These are phyloP conservation scores for Aspergillus coremiiformis DNA, from an alignment of 495 filamentous ascomycete genomes.

Conservation along the genomic window DNA sequence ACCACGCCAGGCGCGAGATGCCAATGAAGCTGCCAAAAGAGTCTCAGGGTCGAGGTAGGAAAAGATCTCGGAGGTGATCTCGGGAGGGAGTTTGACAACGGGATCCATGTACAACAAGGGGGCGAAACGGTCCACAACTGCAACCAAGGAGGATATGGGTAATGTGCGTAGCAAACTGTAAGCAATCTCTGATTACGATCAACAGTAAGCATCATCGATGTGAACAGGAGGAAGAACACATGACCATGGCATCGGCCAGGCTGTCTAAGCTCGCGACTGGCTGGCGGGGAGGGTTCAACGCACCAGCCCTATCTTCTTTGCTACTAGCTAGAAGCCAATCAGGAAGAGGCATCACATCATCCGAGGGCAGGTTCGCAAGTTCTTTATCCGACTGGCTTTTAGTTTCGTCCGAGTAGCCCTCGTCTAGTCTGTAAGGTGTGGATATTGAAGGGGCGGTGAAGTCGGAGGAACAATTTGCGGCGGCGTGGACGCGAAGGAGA, in stretches of 20 bases:
- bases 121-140: constrained; percentile 68
- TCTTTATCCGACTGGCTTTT: constrained; percentile 47
- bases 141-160: constrained; percentile 64
- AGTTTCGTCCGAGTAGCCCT: constrained; percentile 61
- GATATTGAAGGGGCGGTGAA: constrained; percentile 31
- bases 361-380: constrained; percentile 21
- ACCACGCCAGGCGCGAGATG: constrained; percentile 74
- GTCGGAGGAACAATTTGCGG: constrained; percentile 16
- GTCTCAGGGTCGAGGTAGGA: constrained; percentile 72
- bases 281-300: constrained; percentile 9
- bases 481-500: constrained; percentile 21
- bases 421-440: constrained; percentile 49
- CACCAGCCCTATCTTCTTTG: constrained; percentile 50
- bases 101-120: constrained; percentile 89
- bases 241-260: no score
- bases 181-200: constrained; percentile 35
- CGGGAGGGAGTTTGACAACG: constrained; percentile 71
- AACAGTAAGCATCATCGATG: not conserved
- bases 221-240: not conserved
- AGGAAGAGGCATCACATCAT: constrained; percentile 40
- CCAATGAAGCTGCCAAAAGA: constrained; percentile 66
- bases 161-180: constrained; percentile 60
- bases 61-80: constrained; percentile 82
- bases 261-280: no score
- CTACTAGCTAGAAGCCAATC: constrained; percentile 46